These are phyloP conservation scores for Trebouxia gelatinosa DNA, from an alignment of 163 green algal genomes.

Conservation along the genomic window DNA sequence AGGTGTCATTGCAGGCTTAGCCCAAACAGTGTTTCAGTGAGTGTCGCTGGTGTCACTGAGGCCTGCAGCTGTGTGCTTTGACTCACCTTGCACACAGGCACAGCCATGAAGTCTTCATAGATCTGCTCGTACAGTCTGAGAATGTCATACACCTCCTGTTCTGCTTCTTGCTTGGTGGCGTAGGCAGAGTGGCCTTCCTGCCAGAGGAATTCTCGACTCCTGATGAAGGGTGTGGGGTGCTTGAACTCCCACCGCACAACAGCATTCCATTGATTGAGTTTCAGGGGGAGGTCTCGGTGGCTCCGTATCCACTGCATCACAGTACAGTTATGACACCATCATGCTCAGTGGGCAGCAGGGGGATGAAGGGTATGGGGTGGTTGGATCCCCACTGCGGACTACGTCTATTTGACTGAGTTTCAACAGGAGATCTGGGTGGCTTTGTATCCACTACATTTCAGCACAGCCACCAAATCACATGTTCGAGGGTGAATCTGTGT, in stretches of 20 bases:
- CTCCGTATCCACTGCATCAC: constrained; percentile 88
- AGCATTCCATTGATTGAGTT: constrained; percentile 99
- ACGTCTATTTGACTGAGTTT: no score
- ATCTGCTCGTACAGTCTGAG: constrained; percentile 85
- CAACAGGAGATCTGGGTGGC: no score
- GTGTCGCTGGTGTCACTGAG: no score
- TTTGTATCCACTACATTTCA: no score
- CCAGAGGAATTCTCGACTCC: constrained; percentile 89
- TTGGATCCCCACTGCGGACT: no score
- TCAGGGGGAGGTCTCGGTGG: constrained; percentile 95
- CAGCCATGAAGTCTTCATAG: constrained; percentile 94
- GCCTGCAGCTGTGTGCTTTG: no score
- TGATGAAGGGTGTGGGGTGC: constrained; percentile 99
- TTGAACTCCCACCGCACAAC: constrained; percentile 99
- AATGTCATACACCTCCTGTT: constrained; percentile 86
- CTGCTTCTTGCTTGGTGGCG: constrained; percentile 79
- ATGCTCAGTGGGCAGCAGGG: no score
- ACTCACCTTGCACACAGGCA: constrained; percentile 85
- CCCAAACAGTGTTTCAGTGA: no score
- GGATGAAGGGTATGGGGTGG: no score
- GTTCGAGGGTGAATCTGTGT: no score
- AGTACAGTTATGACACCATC: neutral
- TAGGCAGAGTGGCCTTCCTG: constrained; percentile 98
- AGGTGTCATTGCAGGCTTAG: neutral
- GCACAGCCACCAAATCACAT: no score